Evolutionary conservation across 345 rosid species (phyloP).

Genomic region (Salix viminalis): DNA sequence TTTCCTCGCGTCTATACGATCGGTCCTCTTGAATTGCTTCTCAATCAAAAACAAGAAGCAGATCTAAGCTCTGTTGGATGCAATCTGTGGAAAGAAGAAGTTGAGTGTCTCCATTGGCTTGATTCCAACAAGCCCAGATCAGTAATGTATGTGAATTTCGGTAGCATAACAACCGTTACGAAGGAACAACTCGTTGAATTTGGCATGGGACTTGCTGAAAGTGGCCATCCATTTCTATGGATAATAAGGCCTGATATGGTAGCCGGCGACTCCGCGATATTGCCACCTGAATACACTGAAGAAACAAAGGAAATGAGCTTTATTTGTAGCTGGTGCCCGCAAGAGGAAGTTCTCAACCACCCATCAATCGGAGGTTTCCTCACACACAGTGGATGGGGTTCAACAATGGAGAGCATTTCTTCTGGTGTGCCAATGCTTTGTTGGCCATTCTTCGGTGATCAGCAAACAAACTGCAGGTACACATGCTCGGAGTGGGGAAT

Average conservation of each 20-base stretch:
- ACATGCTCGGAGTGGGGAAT: not conserved
- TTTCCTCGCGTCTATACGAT: not conserved
- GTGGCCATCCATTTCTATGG: not conserved
- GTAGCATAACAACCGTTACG: not conserved
- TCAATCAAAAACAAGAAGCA: not conserved
- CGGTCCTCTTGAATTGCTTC: not conserved
- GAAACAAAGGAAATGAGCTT: not conserved
- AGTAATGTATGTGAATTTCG: not conserved
- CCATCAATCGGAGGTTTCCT: not conserved
- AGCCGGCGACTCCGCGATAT: not conserved
- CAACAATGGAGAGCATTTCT: not conserved
- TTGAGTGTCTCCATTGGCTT: not conserved
- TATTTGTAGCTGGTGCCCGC: not conserved
- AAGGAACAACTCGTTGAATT: not conserved
- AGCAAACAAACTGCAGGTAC: slow-evolving; percentile 1
- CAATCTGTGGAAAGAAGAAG: not conserved
- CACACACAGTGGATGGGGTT: not conserved
- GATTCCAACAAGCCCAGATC: not conserved
- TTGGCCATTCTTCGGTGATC: not conserved
- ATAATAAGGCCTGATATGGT: not conserved
- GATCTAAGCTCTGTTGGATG: not conserved
- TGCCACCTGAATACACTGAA: not conserved
- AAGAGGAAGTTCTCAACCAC: not conserved
- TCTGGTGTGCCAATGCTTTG: slow-evolving; percentile 4
- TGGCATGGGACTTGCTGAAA: not conserved